phyloP scores from a whole-genome alignment of 495 filamentous ascomycete species.

The Daldinia decipiens region DNA sequence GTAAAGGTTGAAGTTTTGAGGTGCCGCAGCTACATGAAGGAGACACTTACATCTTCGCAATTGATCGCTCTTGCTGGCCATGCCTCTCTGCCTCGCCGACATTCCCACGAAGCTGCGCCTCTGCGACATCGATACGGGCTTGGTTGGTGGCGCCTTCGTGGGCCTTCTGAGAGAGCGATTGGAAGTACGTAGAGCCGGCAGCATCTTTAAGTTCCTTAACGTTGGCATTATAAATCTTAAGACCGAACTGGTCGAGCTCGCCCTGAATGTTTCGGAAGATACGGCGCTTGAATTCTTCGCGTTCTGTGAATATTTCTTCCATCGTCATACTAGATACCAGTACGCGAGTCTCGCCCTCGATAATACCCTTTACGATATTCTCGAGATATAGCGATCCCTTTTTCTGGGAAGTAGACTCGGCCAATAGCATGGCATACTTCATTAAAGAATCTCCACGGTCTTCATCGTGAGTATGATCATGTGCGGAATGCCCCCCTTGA shows the following conservation, averaged over 20 bases:
- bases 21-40: neutral
- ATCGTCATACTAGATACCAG: slow-evolving; percentile 84
- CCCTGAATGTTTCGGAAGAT: slow-evolving; percentile 81
- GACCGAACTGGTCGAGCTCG: slow-evolving; percentile 77
- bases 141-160: slow-evolving; percentile 86
- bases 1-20: slow-evolving; percentile 11
- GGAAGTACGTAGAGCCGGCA: slow-evolving; percentile 79
- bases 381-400: slow-evolving; percentile 73
- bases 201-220: slow-evolving; percentile 87
- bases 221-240: slow-evolving; percentile 80
- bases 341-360: slow-evolving; percentile 84
- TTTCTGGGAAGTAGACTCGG: slow-evolving; percentile 62
- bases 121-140: slow-evolving; percentile 79
- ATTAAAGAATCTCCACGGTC: slow-evolving; percentile 66
- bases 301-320: slow-evolving; percentile 85
- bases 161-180: slow-evolving; percentile 79
- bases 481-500: slow-evolving; percentile 1
- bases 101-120: slow-evolving; percentile 79
- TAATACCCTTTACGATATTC: slow-evolving; percentile 88
- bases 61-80: slow-evolving; percentile 79
- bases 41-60: slow-evolving; percentile 70
- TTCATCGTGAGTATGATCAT: slow-evolving; percentile 49
- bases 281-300: slow-evolving; percentile 80
- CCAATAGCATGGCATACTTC: slow-evolving; percentile 81
- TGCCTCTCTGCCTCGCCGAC: slow-evolving; percentile 82